phyloP scores from a whole-genome alignment of 1,139 yeast genomes.

The Saccharomyces hybrid region DNA sequence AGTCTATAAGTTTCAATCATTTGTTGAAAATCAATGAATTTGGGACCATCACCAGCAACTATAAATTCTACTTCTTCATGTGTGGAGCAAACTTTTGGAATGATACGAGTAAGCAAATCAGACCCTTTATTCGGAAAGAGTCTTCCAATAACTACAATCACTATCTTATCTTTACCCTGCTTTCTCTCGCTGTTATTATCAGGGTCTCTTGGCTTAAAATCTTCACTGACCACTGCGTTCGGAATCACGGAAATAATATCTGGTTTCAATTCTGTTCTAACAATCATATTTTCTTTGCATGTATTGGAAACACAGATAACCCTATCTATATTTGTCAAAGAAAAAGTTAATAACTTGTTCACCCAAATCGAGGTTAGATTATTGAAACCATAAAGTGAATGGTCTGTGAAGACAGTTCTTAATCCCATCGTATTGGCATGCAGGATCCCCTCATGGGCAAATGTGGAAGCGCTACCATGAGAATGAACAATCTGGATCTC shows the following conservation, averaged over 20 bases:
- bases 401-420: conserved; percentile 89
- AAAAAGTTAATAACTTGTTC: conserved; percentile 76
- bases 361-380: conserved; percentile 78
- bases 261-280: conserved; percentile 80
- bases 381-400: conserved; percentile 89
- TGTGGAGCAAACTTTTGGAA: conserved; percentile 69
- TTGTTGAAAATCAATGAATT: conserved; percentile 85
- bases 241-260: conserved; percentile 81
- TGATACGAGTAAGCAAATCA: conserved; percentile 74
- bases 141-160: conserved; percentile 86
- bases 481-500: conserved; percentile 86
- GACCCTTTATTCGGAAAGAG: conserved; percentile 96
- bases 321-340: conserved; percentile 81
- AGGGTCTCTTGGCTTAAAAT: conserved; percentile 53
- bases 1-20: conserved; percentile 82
- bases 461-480: conserved; percentile 80
- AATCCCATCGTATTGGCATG: conserved; percentile 93
- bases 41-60: conserved; percentile 97
- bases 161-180: conserved; percentile 37
- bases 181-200: conserved; percentile 4
- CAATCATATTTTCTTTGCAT: conserved; percentile 89
- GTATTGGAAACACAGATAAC: conserved; percentile 94
- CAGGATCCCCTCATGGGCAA: conserved; percentile 83
- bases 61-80: conserved; percentile 65
- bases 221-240: conserved; percentile 83